Evolutionary conservation across 106 monocot species (phyloP), one percentile per base, ranked within the genome.

Genomic region (Platanthera zijinensis): DNA sequence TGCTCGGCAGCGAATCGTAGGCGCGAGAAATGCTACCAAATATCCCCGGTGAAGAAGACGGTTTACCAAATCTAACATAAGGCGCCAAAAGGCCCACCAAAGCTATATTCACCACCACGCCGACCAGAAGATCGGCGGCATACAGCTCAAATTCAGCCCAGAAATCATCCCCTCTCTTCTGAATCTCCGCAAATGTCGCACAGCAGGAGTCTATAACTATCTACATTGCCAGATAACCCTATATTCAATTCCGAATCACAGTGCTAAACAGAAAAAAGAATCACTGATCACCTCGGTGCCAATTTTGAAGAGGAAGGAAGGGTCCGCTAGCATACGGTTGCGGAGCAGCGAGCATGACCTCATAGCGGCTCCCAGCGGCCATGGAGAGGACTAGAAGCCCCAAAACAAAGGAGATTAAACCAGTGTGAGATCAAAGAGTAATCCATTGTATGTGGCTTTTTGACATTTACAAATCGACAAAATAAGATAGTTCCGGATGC

Each of bases 111-210:
- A 95, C 91, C 62, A 87, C 94, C 15, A 87, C 52, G 17, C 94
- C 94, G 1, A 95, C 94, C 71, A 95, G 78, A 78, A 91, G 85
- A 74, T 95, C 94, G 1, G 94, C 94, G 6, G 85, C 84, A 68
- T 95, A 95, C 80, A 95, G 77, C 76, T 95, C 94, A 77, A 95
- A 95, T 51, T 95, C 94, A 4, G 86, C 80, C 94, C 94, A 95
- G 77, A 95, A 95, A 82, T 91, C 91, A 47, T 91, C 83, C 13
- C 94, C 94, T 78, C 94, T 91, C 85, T 89, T 95, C 71, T 91
- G 91, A 77, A 95, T 77, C 79, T 95, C 94, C 1, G 91, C 94
- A 79, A 91, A 87, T 11, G 94, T 95, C 3, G 91, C 94, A 79
- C 94, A 95, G 73, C 91, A 89, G 21, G 94, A 84, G 77, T 95